Evolutionary conservation across 257 asterid species (phyloP).

Genomic region (Solanum pimpinellifolium): DNA sequence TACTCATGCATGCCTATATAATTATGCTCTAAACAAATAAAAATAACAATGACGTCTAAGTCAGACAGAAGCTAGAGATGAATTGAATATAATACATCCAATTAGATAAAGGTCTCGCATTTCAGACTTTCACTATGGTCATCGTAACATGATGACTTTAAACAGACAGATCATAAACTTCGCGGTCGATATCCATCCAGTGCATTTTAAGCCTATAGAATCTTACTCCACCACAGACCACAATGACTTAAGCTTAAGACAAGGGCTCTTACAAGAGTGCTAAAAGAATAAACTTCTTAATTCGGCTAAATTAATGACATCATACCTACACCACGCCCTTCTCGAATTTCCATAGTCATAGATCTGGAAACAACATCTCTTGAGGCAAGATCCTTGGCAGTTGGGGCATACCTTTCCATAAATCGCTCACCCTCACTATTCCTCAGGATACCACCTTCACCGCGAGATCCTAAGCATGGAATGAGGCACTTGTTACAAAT

Average conservation of each 20-base stretch:
- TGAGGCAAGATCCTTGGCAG: conserved; percentile 99
- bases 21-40: not conserved
- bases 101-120: not conserved
- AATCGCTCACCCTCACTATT: conserved; percentile 98
- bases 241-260: not conserved
- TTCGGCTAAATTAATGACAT: not conserved
- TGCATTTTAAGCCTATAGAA: not conserved
- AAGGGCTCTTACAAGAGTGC: not conserved
- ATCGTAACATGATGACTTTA: not conserved
- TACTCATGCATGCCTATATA: not conserved
- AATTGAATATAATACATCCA: not conserved
- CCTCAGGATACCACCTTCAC: conserved; percentile 98
- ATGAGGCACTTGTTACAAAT: not conserved
- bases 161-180: not conserved
- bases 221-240: not conserved
- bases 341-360: conserved; percentile 99
- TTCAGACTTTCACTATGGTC: not conserved
- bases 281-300: not conserved
- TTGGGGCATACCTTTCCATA: conserved; percentile 99
- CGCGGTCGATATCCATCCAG: not conserved
- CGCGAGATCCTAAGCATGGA: conserved; percentile 68
- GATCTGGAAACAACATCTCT: conserved; percentile 98
- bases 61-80: not conserved
- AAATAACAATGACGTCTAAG: not conserved
- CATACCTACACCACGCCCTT: conserved; percentile 99